Conservation (phyloP, 164 flowering plant genomes). For the Aristolochia fimbriata region DNA sequence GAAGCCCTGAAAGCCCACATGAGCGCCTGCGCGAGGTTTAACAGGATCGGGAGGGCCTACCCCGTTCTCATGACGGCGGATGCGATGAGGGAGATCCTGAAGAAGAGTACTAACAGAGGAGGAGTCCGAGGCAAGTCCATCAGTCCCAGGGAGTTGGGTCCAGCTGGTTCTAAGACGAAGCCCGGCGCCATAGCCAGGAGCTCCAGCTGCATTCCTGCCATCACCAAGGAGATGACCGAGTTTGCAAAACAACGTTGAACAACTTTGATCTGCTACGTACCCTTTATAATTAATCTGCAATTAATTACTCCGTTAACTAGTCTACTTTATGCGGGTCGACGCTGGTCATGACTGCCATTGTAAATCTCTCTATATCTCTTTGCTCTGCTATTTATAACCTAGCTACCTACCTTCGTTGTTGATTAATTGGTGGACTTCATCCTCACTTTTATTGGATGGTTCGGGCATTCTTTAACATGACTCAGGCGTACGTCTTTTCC, state of each 20-base stretch:
- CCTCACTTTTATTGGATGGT: too few species aligned
- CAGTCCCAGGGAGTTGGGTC: constrained; percentile 34
- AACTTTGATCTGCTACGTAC: too few species aligned
- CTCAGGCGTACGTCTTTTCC: too few species aligned
- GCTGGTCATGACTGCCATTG: too few species aligned
- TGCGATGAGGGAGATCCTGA: constrained; percentile 59
- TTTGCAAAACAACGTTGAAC: constrained; percentile 1
- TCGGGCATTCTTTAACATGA: too few species aligned
- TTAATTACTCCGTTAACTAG: too few species aligned
- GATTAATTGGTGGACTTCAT: too few species aligned
- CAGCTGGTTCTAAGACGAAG: constrained; percentile 6
- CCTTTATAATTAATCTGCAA: too few species aligned
- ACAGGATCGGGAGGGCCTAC: constrained; percentile 44
- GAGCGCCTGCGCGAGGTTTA: constrained; percentile 52
- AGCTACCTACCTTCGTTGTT: too few species aligned
- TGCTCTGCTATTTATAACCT: too few species aligned
- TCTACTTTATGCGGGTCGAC: too few species aligned
- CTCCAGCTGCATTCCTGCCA: constrained; percentile 78
- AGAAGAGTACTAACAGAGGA: constrained; percentile 37
- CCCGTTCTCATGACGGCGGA: constrained; percentile 63
- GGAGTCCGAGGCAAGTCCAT: constrained; percentile 35
- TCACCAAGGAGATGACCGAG: constrained; percentile 43
- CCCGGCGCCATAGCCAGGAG: constrained; percentile 59
- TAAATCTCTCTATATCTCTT: too few species aligned
- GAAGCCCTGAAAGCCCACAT: constrained; percentile 61